Percentiles rank a stretch among this genome's conserved stretches.
Evolutionary conservation across 75 land plant species (phyloP).

Genomic region (Sequoiadendron giganteum): DNA sequence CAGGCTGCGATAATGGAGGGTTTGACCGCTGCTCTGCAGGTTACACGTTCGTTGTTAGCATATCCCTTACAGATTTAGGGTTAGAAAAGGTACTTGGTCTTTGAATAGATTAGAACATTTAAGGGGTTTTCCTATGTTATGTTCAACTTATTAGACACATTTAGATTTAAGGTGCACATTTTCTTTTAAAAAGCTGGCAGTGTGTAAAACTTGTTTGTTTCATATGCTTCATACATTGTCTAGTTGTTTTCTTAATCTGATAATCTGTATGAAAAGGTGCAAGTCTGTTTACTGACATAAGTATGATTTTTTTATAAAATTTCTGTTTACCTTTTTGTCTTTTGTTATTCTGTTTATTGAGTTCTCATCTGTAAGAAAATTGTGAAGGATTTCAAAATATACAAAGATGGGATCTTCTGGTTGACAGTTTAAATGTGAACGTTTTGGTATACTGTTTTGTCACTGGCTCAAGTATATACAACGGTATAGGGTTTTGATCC

Average conservation of each 20-base stretch:
- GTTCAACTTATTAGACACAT: not conserved
- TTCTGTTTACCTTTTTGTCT: no score
- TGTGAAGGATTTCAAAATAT: not conserved
- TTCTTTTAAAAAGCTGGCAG: not conserved
- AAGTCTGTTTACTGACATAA: not conserved
- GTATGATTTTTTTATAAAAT: not conserved
- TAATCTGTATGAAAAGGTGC: not conserved
- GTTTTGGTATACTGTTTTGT: not conserved
- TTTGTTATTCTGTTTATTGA: no score
- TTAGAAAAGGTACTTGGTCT: conserved; percentile 58
- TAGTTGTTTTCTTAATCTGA: not conserved
- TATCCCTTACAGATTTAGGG: conserved; percentile 83
- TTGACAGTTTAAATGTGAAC: not conserved
- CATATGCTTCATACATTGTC: not conserved
- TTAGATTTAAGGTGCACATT: not conserved
- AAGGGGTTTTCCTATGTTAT: not conserved
- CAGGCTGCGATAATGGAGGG: conserved; percentile 94
- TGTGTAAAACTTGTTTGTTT: not conserved
- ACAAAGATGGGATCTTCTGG: not conserved
- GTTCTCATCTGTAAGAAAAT: not conserved
- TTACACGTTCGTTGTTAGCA: conserved; percentile 76
- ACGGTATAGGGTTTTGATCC: not conserved
- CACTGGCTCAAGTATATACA: not conserved
- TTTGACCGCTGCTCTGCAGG: conserved; percentile 74
- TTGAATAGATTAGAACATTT: not conserved